phyloP scores from a whole-genome alignment of 768 basidiomycete species.

The Lactifluus pinguis region DNA sequence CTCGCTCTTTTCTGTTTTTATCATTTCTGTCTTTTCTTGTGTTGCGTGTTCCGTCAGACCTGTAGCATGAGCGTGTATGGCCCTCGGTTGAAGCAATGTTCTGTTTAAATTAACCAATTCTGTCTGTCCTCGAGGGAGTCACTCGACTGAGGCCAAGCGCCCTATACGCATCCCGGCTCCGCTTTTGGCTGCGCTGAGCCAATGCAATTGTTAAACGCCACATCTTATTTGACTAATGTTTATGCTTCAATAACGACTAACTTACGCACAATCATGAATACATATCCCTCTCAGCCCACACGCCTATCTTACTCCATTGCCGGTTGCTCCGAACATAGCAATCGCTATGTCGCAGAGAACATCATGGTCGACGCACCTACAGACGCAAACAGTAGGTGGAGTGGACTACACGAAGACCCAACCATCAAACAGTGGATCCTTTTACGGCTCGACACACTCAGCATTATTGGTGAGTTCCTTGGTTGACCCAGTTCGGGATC shows the following conservation, averaged over 20 bases:
- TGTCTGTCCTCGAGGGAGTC: neutral
- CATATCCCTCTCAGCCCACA: neutral
- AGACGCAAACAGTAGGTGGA: conserved; percentile 70
- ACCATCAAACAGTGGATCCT: conserved; percentile 63
- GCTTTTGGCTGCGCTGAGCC: neutral
- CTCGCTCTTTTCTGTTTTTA: conserved; percentile 9
- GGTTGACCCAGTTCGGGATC: neutral
- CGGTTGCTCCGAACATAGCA: conserved; percentile 62
- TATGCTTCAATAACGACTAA: neutral
- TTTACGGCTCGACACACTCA: conserved; percentile 48
- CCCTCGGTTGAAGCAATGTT: conserved; percentile 26
- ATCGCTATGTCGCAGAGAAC: conserved; percentile 58
- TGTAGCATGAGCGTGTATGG: conserved; percentile 39
- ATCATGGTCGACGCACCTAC: conserved; percentile 54
- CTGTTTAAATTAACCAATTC: conserved; percentile 16
- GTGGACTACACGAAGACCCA: conserved; percentile 49
- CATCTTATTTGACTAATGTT: neutral
- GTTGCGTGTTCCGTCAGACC: conserved; percentile 22
- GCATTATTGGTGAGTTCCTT: conserved; percentile 54
- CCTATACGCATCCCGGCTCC: neutral
- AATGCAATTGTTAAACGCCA: neutral
- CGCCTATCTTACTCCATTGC: conserved; percentile 30
- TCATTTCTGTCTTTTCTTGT: conserved; percentile 15
- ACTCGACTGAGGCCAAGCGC: neutral
- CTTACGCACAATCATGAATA: neutral